Evolutionary conservation across 768 basidiomycete genomes (phyloP), one percentile per base, ranked within the genome.

Genomic region (Hypholoma fasciculare): DNA sequence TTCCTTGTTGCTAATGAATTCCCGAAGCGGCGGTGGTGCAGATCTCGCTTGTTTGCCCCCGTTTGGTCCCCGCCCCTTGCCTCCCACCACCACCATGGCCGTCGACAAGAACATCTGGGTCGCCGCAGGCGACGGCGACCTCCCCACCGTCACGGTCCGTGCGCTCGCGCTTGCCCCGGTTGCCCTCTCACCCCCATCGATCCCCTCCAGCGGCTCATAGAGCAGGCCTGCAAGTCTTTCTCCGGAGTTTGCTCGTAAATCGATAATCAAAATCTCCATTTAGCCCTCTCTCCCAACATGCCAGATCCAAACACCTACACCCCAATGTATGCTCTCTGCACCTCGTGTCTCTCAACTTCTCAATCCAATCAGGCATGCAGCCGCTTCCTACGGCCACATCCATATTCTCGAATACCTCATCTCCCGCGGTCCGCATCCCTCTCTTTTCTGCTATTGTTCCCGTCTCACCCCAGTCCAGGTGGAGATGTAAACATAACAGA

Each of bases 401-500:
- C 73, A 88, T 48, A 71, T 95, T 42, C 76, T 97, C 36, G 79
- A 85, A 13, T 96, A 93, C 74, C 84, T 97, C 56, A 76, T 94
- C 56, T 83, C 85, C 13, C 79, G 78, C 69, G 91, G 91, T 88
- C 49, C 52, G 52, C 53, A 14, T 57, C 39, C 20, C 19, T 11
- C 13, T 42, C 40, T 50, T 51, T 49, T 39, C 49, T 46, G 60
- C 53, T 48, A 42, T 38, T 43, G 61, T 49, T 52, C 57, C 60
- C 37, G 40, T 54, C 50, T 38, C 51, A 59, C 51, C 54, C 36
- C 23, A 51, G 43, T 26, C 50, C 55, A 87, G 94, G 94, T 14
- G 95, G 94, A 51, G 82, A 96, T 68, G 90, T 95, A 57, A 94
- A 97, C 67, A 72, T 95, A 60, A 82, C 84, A 1, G 95, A 97